A percentile compares a stretch with the other conserved stretches of the same genome.
phyloP scores from a whole-genome alignment of 345 rosid genomes.

The Turnera subulata region DNA sequence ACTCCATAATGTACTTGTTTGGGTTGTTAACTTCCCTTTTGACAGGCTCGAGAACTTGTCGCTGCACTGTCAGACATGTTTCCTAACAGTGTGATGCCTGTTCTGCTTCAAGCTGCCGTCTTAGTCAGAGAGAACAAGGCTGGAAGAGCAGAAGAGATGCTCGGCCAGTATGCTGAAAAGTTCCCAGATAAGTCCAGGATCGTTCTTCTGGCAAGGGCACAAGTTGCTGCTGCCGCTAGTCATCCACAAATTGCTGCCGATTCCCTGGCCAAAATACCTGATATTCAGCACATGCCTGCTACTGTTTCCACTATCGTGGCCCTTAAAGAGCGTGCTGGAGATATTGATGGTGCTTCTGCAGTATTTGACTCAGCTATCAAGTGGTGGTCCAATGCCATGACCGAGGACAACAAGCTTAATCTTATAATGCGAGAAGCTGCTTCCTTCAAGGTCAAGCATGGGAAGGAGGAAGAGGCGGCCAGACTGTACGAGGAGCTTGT shows the following conservation, averaged over 20 bases:
- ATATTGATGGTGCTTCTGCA: constrained; percentile 67
- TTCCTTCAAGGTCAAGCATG: constrained; percentile 86
- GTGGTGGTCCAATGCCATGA: constrained; percentile 93
- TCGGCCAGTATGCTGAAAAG: constrained; percentile 64
- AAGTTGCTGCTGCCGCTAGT: constrained; percentile 83
- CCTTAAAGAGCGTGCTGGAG: constrained; percentile 90
- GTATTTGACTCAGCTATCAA: constrained; percentile 74
- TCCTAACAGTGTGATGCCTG: constrained; percentile 58
- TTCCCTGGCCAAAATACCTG: constrained; percentile 63
- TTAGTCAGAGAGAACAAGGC: constrained; percentile 87
- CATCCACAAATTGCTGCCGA: constrained; percentile 80
- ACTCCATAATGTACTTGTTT: neutral
- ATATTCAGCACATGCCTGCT: constrained; percentile 89
- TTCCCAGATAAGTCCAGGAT: constrained; percentile 62
- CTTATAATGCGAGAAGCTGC: constrained; percentile 90
- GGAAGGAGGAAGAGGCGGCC: constrained; percentile 76
- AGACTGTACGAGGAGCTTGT: constrained; percentile 78
- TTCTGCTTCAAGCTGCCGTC: constrained; percentile 86
- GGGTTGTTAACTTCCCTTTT: neutral
- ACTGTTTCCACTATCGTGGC: constrained; percentile 88
- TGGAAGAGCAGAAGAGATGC: constrained; percentile 73
- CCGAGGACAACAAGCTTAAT: constrained; percentile 60
- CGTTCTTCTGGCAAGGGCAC: constrained; percentile 83
- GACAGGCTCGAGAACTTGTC: constrained; percentile 87
- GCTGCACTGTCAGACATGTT: constrained; percentile 54